phyloP scores from a whole-genome alignment of 2,329 filamentous ascomycete genomes.

The Alternaria brassicae region DNA sequence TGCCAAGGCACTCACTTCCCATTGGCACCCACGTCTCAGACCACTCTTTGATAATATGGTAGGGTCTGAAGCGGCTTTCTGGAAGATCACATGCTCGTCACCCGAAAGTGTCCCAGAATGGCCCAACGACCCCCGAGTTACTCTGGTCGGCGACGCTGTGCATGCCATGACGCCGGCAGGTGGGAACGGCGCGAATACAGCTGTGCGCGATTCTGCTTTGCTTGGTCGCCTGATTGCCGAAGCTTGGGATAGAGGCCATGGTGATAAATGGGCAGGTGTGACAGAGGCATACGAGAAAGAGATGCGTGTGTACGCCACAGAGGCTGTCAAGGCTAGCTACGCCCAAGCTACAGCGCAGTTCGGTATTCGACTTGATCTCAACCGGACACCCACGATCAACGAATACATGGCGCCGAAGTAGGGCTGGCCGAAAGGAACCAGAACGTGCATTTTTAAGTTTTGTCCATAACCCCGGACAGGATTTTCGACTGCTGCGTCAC shows the following conservation, averaged over 20 bases:
- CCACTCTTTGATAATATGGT: slow-evolving; percentile 66
- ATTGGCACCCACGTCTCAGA: slow-evolving; percentile 65
- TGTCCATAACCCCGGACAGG: background rate
- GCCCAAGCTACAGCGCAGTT: slow-evolving; percentile 32
- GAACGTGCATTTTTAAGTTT: background rate
- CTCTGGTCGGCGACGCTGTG: slow-evolving; percentile 55
- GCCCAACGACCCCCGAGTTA: slow-evolving; percentile 62
- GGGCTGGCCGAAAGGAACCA: background rate
- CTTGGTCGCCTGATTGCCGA: slow-evolving; percentile 50
- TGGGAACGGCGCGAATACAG: slow-evolving; percentile 56
- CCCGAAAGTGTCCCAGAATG: slow-evolving; percentile 67
- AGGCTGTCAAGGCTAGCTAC: slow-evolving; percentile 62
- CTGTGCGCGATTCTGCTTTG: slow-evolving; percentile 52
- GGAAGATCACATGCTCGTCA: slow-evolving; percentile 70
- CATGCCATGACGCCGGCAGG: slow-evolving; percentile 58
- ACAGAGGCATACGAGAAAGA: slow-evolving; percentile 50
- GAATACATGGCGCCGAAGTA: slow-evolving; percentile 30
- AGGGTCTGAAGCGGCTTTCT: slow-evolving; percentile 66
- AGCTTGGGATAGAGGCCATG: slow-evolving; percentile 30
- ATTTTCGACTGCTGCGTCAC: background rate
- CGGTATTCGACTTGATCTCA: slow-evolving; percentile 27
- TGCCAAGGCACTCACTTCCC: slow-evolving; percentile 60
- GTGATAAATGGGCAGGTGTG: slow-evolving; percentile 38
- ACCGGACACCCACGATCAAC: slow-evolving; percentile 22
- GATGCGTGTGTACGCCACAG: slow-evolving; percentile 47